phyloP scores from a whole-genome alignment of 1,139 yeast genomes.

The Sugiyamaella neomexicana region DNA sequence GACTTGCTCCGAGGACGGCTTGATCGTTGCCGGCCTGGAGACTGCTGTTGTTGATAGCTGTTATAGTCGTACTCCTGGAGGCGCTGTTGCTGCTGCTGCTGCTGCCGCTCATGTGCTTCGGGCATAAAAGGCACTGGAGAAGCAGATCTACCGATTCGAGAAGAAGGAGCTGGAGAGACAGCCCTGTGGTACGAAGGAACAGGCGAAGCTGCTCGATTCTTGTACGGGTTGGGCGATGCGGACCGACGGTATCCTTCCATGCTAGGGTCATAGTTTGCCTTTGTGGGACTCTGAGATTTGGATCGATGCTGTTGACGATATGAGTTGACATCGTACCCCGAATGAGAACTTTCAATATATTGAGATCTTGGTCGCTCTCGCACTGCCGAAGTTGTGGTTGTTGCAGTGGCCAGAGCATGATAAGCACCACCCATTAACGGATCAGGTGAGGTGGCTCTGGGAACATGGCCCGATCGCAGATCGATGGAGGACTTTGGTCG shows the following conservation, averaged over 20 bases:
- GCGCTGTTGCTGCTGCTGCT: slow-evolving; percentile 21
- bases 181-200: slow-evolving; percentile 1
- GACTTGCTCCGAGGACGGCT: slow-evolving; percentile 35
- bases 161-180: slow-evolving; percentile 14
- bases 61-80: not conserved
- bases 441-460: slow-evolving; percentile 17
- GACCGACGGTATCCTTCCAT: slow-evolving; percentile 23
- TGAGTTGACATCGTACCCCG: slow-evolving; percentile 13
- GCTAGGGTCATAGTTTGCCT: slow-evolving; percentile 20
- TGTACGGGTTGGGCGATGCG: slow-evolving; percentile 29
- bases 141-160: slow-evolving; percentile 4
- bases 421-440: slow-evolving; percentile 7
- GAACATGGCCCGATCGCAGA: slow-evolving; percentile 15
- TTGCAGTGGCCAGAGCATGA: slow-evolving; percentile 2
- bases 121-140: slow-evolving; percentile 14
- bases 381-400: slow-evolving; percentile 8
- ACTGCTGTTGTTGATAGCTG: slow-evolving; percentile 23
- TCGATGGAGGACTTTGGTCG: slow-evolving; percentile 19
- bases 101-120: slow-evolving; percentile 19
- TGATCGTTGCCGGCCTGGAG: slow-evolving; percentile 24
- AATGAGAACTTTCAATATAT: slow-evolving; percentile 16
- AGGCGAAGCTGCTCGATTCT: slow-evolving; percentile 6
- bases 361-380: slow-evolving; percentile 22
- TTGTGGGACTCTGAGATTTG: slow-evolving; percentile 31
- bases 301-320: slow-evolving; percentile 28